A percentile compares a stretch with the other conserved stretches of the same genome.
These are phyloP conservation scores for Aciculoconidium aculeatum DNA, from an alignment of 805 yeast genomes.

Conservation along the genomic window DNA sequence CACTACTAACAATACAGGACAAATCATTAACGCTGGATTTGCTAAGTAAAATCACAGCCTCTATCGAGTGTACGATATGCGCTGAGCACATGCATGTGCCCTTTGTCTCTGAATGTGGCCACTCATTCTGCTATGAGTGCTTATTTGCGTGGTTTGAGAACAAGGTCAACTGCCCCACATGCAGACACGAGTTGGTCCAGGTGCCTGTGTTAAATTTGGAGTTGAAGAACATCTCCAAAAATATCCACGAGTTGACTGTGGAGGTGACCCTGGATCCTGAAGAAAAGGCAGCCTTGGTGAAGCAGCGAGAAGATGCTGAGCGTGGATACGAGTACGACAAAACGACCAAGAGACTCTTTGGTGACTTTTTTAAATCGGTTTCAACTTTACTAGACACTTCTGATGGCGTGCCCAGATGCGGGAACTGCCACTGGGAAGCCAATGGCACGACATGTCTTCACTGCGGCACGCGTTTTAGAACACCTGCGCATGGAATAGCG, in stretches of 20 bases:
- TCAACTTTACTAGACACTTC: constrained; percentile 51
- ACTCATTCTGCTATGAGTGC: constrained; percentile 65
- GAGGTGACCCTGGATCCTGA: constrained; percentile 23
- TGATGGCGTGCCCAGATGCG: constrained; percentile 72
- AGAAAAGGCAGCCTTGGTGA: constrained; percentile 16
- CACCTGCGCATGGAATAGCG: constrained; percentile 24
- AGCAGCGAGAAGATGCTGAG: constrained; percentile 21
- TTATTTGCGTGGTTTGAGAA: constrained; percentile 56
- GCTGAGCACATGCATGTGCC: constrained; percentile 67
- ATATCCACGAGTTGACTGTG: constrained; percentile 33
- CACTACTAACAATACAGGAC: constrained; percentile 18
- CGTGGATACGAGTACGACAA: constrained; percentile 37
- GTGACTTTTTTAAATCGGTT: constrained; percentile 45
- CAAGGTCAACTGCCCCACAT: constrained; percentile 62
- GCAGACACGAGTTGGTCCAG: constrained; percentile 44
- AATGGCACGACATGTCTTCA: constrained; percentile 62
- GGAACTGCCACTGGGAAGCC: constrained; percentile 77
- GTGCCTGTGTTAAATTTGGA: constrained; percentile 51
- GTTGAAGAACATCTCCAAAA: constrained; percentile 44
- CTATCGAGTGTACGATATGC: constrained; percentile 57
- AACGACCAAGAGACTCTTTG: constrained; percentile 36
- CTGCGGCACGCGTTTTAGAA: constrained; percentile 52
- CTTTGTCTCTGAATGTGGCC: constrained; percentile 62
- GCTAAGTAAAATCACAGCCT: constrained; percentile 21
- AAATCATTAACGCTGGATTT: constrained; percentile 14